Conservation (phyloP, 257 asterid species). For the Eucommia ulmoides region DNA sequence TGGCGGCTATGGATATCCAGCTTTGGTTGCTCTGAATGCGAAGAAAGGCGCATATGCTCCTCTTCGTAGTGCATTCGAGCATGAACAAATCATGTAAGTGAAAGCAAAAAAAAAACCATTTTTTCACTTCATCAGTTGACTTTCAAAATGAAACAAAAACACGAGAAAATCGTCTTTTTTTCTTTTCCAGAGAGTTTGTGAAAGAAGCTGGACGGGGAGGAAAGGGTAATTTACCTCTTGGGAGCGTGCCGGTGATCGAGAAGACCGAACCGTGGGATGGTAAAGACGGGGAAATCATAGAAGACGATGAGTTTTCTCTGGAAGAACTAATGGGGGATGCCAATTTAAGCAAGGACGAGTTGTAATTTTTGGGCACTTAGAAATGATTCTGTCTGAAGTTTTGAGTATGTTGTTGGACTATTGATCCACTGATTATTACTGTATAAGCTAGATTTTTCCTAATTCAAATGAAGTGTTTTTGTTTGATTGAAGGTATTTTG, state of each 20-base stretch:
- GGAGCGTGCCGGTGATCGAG: conserved; percentile 37
- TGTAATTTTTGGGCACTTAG: too few species aligned
- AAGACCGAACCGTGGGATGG: conserved; percentile 85
- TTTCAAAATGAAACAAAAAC: neutral
- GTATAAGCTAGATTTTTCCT: too few species aligned
- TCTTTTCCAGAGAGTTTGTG: conserved; percentile 58
- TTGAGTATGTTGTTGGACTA: too few species aligned
- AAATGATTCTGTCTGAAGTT: too few species aligned
- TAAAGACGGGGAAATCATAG: conserved; percentile 74
- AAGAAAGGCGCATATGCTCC: conserved; percentile 83
- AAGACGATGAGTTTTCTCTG: conserved; percentile 92
- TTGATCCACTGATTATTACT: too few species aligned
- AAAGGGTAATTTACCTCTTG: conserved; percentile 61
- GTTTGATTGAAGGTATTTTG: too few species aligned
- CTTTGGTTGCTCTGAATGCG: conserved; percentile 72
- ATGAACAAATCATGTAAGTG: conserved; percentile 54
- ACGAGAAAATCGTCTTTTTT: neutral
- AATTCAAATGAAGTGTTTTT: too few species aligned
- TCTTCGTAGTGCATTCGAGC: conserved; percentile 72
- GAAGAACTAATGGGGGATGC: conserved; percentile 91
- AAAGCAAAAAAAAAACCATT: neutral
- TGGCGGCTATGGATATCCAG: conserved; percentile 97
- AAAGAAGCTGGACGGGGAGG: conserved; percentile 86
- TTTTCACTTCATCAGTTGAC: neutral
- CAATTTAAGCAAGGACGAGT: conserved; percentile 37